phyloP scores from a whole-genome alignment of 169 alveolate genomes.

The Fabrea salina region DNA sequence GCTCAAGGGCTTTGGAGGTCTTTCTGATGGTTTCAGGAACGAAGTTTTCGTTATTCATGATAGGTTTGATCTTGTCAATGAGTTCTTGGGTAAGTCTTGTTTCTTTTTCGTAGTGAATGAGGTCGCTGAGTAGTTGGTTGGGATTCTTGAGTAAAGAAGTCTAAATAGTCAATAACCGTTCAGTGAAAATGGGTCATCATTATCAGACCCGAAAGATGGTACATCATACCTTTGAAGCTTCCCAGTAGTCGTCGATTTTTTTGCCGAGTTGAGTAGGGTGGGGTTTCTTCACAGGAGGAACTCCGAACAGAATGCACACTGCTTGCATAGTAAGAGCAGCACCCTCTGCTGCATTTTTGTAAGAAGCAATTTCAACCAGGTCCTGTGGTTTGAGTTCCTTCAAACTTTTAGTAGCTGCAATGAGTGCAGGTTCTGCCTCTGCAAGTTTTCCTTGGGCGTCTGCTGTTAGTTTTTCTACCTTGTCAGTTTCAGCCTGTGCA shows the following conservation, averaged over 20 bases:
- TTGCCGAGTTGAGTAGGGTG: slow-evolving; percentile 70
- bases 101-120: slow-evolving; percentile 81
- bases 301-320: slow-evolving; percentile 70
- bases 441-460: slow-evolving; percentile 51
- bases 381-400: slow-evolving; percentile 54
- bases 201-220: not conserved
- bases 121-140: slow-evolving; percentile 74
- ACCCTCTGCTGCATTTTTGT: slow-evolving; percentile 75
- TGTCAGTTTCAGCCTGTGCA: slow-evolving; percentile 35
- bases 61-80: slow-evolving; percentile 62
- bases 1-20: slow-evolving; percentile 84
- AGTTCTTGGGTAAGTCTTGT: slow-evolving; percentile 65
- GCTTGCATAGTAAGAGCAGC: slow-evolving; percentile 80
- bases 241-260: slow-evolving; percentile 81
- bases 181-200: not conserved
- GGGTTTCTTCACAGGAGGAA: slow-evolving; percentile 59
- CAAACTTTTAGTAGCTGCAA: slow-evolving; percentile 64
- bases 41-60: slow-evolving; percentile 72
- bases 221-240: slow-evolving; percentile 51
- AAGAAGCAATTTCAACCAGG: slow-evolving; percentile 66
- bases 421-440: slow-evolving; percentile 73
- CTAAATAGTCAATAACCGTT: no score
- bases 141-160: slow-evolving; percentile 75
- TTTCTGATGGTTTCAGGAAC: slow-evolving; percentile 80
- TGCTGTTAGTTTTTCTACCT: slow-evolving; percentile 11